Evolutionary conservation across 2,329 filamentous ascomycete species (phyloP).

Genomic region (Neonectria punicea): DNA sequence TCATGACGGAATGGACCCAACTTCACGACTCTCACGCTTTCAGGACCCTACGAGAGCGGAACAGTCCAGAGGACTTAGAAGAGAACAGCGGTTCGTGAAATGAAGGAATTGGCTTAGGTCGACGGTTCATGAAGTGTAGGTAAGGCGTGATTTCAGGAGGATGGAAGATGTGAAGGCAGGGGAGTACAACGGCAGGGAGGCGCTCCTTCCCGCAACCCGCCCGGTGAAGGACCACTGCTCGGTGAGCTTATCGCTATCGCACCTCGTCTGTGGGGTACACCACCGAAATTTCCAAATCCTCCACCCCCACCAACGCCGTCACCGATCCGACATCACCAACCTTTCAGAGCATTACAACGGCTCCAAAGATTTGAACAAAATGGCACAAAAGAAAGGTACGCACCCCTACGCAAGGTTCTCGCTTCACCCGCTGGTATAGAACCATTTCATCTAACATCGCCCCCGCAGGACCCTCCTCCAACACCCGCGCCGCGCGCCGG

Average conservation of each 20-base stretch:
- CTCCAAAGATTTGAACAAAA: constrained; percentile 31
- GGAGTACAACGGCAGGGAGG: constrained; percentile 5
- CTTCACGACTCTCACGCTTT: neutral
- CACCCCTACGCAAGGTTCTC: neutral
- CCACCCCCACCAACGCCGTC: constrained; percentile 35
- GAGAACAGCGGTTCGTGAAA: neutral
- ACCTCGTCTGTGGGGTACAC: constrained; percentile 35
- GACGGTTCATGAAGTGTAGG: neutral
- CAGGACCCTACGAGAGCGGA: neutral
- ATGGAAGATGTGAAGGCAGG: neutral
- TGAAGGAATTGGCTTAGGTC: neutral
- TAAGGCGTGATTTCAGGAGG: neutral
- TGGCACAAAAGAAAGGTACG: constrained; percentile 48
- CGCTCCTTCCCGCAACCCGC: constrained; percentile 8
- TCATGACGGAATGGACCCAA: constrained; percentile 32
- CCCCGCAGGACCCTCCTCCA: constrained; percentile 67
- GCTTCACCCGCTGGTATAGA: accelerated
- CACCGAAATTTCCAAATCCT: constrained; percentile 39
- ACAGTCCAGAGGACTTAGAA: neutral
- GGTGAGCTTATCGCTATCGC: constrained; percentile 28
- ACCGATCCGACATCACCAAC: constrained; percentile 29
- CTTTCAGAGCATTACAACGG: neutral
- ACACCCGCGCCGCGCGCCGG: constrained; percentile 80
- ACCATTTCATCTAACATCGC: constrained; percentile 20
- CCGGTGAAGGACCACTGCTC: constrained; percentile 38